A percentile compares a stretch with the other conserved stretches of the same genome.
These are phyloP conservation scores for Mayamaea pseudoterrestris DNA, from an alignment of 108 stramenopile genomes.

Conservation along the genomic window DNA sequence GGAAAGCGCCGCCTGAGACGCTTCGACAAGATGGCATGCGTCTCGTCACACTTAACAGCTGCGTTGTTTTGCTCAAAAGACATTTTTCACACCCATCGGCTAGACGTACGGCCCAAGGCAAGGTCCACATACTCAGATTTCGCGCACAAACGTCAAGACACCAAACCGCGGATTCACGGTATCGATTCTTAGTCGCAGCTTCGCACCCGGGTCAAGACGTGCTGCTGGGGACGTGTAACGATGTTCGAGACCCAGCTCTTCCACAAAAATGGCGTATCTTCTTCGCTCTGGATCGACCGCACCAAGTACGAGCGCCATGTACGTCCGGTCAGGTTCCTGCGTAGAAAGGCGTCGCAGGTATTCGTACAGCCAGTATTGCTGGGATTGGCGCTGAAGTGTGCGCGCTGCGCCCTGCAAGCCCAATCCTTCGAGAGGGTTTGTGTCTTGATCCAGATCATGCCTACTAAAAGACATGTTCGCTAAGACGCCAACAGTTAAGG, in stretches of 20 bases:
- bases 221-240: constrained; percentile 44
- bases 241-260: constrained; percentile 69
- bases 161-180: constrained; percentile 43
- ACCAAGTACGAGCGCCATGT: constrained; percentile 51
- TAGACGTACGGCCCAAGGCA: too few species aligned
- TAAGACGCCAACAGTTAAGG: neutral
- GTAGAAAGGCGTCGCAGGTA: constrained; percentile 38
- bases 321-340: constrained; percentile 19
- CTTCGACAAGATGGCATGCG: too few species aligned
- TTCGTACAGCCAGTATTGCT: constrained; percentile 71
- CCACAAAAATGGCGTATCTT: constrained; percentile 58
- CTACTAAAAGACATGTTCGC: neutral
- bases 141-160: constrained; percentile 29
- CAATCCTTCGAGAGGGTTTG: constrained; percentile 39
- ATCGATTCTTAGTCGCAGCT: constrained; percentile 35
- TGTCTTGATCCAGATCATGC: constrained; percentile 22
- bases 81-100: too few species aligned
- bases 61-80: too few species aligned
- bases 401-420: constrained; percentile 38
- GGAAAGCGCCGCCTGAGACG: too few species aligned
- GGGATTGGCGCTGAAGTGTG: constrained; percentile 38
- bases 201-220: constrained; percentile 33
- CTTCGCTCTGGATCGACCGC: constrained; percentile 40
- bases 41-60: too few species aligned
- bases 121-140: too few species aligned